Base-by-base conservation (phyloP, 73 alveolate species). In the Vitrella brassicaformis region DNA sequence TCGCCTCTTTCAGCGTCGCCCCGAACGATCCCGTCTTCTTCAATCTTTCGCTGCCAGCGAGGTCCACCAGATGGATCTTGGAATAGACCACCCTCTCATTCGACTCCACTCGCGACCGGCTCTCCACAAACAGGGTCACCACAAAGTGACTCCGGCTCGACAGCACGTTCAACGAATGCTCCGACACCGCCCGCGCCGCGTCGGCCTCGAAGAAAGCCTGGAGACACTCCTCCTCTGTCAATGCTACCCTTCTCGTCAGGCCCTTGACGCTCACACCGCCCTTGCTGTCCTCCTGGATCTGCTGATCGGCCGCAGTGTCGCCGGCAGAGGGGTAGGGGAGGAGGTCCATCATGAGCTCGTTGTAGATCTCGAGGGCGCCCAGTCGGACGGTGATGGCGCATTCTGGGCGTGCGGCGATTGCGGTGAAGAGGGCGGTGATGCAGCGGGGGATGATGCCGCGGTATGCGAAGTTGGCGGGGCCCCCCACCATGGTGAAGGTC, bases 361-460 rank as follows among this genome's bases (percentile, higher is more conserved):
- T 97, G 91, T 97, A 97, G 75, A 97, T 93, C 89, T 97, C 99
- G 30, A 96, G 94, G 30, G 68, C 68, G 45, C 78, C 68, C n/a
- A 78, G 72, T 64, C 47, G 45, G 72, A 78, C 69, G 68, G 84
- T 78, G 68, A 78, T 70, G 78, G 31, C 69, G 68, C 69, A 47
- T 72, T 78, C 84, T 7, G 84, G 84, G 28, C 78, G 31, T 30
- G 78, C 78, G 0, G 78, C 72, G 25, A 72, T 78, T 85, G 94
- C 97, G 47, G 91, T 84, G 89, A 92, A 97, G 30, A 96, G 81
- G 68, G 86, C 86, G 30, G 93, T 81, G 73, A 97, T 83, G 27
- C 98, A 89, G 74, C 99, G 82, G 7, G 99, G 99, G 70, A 93
- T 92, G 68, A 97, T 80, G 39, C 99, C 99, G 72, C 99, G 93